phyloP scores from a whole-genome alignment of 768 basidiomycete species.

The Epithele typhae region DNA sequence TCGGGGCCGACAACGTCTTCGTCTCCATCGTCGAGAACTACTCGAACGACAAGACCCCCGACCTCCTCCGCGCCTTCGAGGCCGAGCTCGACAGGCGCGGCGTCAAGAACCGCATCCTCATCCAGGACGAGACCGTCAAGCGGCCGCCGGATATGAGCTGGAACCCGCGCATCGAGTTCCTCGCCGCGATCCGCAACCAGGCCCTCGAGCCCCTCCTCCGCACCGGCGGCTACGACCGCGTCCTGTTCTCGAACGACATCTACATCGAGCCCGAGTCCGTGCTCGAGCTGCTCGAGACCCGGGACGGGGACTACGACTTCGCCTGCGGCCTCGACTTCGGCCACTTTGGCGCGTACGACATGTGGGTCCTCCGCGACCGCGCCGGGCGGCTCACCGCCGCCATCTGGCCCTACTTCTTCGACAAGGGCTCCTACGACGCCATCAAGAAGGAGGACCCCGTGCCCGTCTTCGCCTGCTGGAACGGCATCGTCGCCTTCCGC shows the following conservation, averaged over 20 bases:
- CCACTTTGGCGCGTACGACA: conserved; percentile 31
- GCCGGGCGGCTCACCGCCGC: conserved; percentile 26
- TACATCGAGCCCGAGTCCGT: conserved; percentile 36
- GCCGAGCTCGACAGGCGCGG: conserved; percentile 18
- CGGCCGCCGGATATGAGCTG: conserved; percentile 22
- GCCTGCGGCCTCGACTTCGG: conserved; percentile 39
- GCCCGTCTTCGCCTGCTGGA: conserved; percentile 44
- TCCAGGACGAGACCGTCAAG: conserved; percentile 22
- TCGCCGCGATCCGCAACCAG: conserved; percentile 36
- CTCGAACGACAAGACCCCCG: conserved; percentile 29
- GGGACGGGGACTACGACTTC: conserved; percentile 37
- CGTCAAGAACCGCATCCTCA: conserved; percentile 29
- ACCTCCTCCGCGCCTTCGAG: conserved; percentile 27
- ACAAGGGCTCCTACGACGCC: conserved; percentile 30
- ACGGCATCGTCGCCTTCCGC: conserved; percentile 37
- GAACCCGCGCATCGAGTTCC: conserved; percentile 32
- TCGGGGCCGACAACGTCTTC: conserved; percentile 40
- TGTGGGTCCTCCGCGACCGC: conserved; percentile 35
- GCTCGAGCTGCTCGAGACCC: conserved; percentile 35
- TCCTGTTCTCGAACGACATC: conserved; percentile 41
- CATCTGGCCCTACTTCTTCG: conserved; percentile 40
- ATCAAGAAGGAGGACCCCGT: conserved; percentile 36
- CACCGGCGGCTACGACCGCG: conserved; percentile 32
- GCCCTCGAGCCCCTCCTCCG: conserved; percentile 37
- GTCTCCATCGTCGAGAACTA: conserved; percentile 39